Conservation (phyloP, 495 filamentous ascomycete genomes). For the Neurospora sp. region DNA sequence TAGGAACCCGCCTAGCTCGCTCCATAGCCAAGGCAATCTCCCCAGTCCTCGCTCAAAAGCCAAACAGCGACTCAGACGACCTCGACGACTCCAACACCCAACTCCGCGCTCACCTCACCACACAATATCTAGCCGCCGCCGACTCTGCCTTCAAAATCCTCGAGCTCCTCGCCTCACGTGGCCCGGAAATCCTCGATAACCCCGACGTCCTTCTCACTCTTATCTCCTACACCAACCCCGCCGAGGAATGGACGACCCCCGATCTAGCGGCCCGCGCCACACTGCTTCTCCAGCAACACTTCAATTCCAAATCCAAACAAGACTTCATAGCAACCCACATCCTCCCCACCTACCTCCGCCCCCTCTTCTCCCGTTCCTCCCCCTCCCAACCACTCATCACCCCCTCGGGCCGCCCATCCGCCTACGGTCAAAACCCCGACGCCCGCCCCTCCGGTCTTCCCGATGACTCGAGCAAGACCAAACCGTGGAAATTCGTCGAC, state of each 20-base stretch:
- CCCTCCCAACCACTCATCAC: conserved; percentile 41
- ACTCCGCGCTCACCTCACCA: not conserved
- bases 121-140: conserved; percentile 3
- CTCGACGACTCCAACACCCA: not conserved
- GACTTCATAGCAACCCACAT: conserved; percentile 44
- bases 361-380: conserved; percentile 61
- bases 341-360: conserved; percentile 46
- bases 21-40: conserved; percentile 7
- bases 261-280: conserved; percentile 22
- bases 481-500: conserved; percentile 66
- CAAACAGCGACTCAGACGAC: not conserved
- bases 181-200: conserved; percentile 2
- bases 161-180: conserved; percentile 1
- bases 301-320: conserved; percentile 10
- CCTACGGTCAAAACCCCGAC: conserved; percentile 1
- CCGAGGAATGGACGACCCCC: conserved; percentile 46
- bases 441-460: conserved; percentile 26
- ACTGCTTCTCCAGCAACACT: conserved; percentile 32
- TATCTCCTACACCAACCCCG: conserved; percentile 35
- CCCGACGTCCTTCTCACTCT: conserved; percentile 19
- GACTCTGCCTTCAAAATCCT: conserved; percentile 4
- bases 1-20: not conserved
- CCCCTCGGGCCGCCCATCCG: conserved; percentile 36
- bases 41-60: conserved; percentile 1
- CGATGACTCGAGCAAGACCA: conserved; percentile 42